Evolutionary conservation across 2,329 filamentous ascomycete species (phyloP).

Genomic region (Calonectria montana): DNA sequence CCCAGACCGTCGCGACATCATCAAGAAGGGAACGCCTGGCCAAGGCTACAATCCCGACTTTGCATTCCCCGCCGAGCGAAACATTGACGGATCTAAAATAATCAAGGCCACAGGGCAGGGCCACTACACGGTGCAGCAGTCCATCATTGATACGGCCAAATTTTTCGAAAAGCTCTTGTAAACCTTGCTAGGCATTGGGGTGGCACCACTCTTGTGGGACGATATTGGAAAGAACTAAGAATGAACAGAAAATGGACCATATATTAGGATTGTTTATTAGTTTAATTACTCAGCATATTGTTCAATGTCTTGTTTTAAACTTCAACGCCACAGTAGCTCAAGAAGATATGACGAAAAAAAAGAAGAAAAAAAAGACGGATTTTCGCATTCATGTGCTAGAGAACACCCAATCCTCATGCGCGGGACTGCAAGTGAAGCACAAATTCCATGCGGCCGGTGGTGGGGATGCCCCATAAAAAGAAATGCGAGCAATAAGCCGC

Average conservation of each 20-base stretch:
- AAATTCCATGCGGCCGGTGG: neutral
- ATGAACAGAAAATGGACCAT: neutral
- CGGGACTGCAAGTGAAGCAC: neutral
- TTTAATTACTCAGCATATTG: neutral
- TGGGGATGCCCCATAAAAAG: constrained; percentile 16
- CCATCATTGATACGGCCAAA: constrained; percentile 38
- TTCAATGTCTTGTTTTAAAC: neutral
- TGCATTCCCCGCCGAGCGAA: constrained; percentile 15
- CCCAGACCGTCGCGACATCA: constrained; percentile 31
- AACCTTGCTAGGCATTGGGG: neutral
- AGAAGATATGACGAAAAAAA: too few relatives aligned
- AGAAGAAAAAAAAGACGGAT: neutral
- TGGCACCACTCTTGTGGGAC: neutral
- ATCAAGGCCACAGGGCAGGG: constrained; percentile 31
- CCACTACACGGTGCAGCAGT: constrained; percentile 32
- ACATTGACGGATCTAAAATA: constrained; percentile 35
- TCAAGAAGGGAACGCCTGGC: constrained; percentile 35
- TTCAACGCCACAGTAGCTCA: neutral
- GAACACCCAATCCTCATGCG: neutral
- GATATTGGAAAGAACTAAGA: neutral
- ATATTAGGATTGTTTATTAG: neutral
- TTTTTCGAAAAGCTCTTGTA: constrained; percentile 36
- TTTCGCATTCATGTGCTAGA: neutral
- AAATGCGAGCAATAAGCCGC: constrained; percentile 11
- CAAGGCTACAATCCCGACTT: constrained; percentile 33